These are phyloP conservation scores for Polygonum maritimum DNA, from an alignment of 148 eudicot species.

Conservation along the genomic window DNA sequence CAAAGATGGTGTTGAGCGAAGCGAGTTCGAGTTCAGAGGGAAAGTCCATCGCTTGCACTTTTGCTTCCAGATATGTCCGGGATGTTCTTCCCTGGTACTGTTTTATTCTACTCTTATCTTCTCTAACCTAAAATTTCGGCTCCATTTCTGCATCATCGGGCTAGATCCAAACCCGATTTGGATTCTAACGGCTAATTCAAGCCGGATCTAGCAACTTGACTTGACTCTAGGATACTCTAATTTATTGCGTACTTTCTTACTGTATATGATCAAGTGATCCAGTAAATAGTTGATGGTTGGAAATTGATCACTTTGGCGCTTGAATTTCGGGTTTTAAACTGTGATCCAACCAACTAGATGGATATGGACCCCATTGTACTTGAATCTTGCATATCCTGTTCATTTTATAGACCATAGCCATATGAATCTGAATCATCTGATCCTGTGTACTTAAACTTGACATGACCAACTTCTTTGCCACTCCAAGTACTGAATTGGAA, in stretches of 20 bases:
- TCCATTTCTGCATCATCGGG: background rate
- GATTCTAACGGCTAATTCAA: background rate
- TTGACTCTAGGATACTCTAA: background rate
- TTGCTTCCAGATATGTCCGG: constrained; percentile 37
- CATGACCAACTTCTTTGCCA: background rate
- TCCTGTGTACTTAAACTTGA: background rate
- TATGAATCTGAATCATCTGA: background rate
- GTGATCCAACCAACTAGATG: background rate
- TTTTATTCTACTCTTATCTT: background rate
- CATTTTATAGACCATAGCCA: background rate
- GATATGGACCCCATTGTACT: background rate
- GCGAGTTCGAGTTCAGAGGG: background rate
- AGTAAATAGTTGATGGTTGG: background rate
- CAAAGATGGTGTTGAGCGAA: constrained; percentile 2
- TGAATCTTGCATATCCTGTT: background rate
- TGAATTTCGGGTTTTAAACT: background rate
- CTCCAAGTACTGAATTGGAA: background rate
- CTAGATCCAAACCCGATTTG: background rate
- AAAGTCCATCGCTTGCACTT: background rate
- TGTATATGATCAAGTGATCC: background rate
- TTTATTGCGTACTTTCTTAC: too few relatives aligned
- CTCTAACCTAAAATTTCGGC: background rate
- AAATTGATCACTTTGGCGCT: background rate
- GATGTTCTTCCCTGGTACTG: constrained; percentile 29
- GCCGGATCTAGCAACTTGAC: background rate